Evolutionary conservation across 192 early-diverging fungal species (phyloP).

Genomic region (Neocallimastix lanati): DNA sequence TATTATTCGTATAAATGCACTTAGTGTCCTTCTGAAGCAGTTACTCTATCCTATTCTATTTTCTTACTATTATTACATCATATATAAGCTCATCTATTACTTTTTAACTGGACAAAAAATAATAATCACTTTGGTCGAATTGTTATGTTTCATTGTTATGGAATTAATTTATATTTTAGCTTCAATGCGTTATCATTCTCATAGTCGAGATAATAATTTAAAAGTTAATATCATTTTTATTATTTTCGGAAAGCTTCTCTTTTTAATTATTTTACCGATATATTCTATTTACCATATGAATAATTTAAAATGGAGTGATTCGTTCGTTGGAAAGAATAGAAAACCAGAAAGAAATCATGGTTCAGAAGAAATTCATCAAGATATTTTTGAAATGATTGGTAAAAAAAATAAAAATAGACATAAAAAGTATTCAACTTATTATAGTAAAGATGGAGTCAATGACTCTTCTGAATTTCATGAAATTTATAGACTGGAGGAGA

Average conservation of each 20-base stretch:
- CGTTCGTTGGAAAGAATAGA: background rate
- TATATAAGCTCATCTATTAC: no score
- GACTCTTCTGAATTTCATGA: no score
- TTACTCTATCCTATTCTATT: background rate
- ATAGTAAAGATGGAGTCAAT: no score
- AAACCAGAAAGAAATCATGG: background rate
- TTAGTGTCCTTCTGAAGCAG: background rate
- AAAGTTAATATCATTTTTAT: background rate
- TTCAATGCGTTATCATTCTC: background rate
- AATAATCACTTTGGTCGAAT: background rate
- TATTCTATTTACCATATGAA: background rate
- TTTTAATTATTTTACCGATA: background rate
- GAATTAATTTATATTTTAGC: background rate
- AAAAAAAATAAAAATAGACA: background rate
- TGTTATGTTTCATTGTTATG: background rate
- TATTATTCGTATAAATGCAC: background rate
- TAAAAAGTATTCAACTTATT: no score
- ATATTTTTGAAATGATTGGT: background rate
- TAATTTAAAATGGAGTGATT: background rate
- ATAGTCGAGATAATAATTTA: background rate
- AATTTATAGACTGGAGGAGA: no score
- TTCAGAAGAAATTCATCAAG: background rate
- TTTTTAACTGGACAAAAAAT: background rate
- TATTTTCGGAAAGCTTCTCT: background rate
- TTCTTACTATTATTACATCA: background rate